Evolutionary conservation across 805 yeast species (phyloP).

Genomic region (Soucietia sequanensis): DNA sequence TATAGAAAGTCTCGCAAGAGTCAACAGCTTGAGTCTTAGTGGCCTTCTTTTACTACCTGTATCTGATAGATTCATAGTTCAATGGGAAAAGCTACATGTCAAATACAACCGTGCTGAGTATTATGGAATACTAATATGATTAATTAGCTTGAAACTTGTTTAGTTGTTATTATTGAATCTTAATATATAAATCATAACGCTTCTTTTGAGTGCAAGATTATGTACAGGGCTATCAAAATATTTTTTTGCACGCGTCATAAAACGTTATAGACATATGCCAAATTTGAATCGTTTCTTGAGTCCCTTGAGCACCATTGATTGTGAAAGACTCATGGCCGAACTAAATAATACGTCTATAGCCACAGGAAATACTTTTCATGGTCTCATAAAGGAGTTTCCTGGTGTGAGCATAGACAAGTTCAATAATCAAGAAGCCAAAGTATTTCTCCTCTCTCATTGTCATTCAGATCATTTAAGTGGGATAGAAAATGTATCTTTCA

Average conservation of each 20-base stretch:
- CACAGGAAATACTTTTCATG: conserved; percentile 42
- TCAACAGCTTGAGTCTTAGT: conserved; percentile 67
- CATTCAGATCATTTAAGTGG: conserved; percentile 58
- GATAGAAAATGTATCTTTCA: conserved; percentile 35
- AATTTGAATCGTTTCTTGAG: no score
- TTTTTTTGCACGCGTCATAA: no score
- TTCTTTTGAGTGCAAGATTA: no score
- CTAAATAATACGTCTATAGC: no score
- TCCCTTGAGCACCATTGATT: no score
- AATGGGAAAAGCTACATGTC: conserved; percentile 69
- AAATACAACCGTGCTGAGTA: conserved; percentile 64
- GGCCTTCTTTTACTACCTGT: conserved; percentile 73
- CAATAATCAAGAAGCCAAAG: conserved; percentile 17
- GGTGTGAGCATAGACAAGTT: conserved; percentile 40
- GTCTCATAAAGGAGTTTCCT: conserved; percentile 48
- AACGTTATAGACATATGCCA: no score
- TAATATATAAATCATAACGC: no score
- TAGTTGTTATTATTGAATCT: no score
- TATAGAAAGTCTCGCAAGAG: conserved; percentile 86
- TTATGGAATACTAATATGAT: conserved; percentile 70
- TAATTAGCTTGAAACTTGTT: not conserved
- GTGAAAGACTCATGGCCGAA: no score
- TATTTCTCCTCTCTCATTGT: conserved; percentile 46
- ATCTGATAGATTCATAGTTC: conserved; percentile 79
- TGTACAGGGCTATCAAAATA: no score